Evolutionary conservation across 345 rosid species (phyloP).

Genomic region (Brassica cretica): DNA sequence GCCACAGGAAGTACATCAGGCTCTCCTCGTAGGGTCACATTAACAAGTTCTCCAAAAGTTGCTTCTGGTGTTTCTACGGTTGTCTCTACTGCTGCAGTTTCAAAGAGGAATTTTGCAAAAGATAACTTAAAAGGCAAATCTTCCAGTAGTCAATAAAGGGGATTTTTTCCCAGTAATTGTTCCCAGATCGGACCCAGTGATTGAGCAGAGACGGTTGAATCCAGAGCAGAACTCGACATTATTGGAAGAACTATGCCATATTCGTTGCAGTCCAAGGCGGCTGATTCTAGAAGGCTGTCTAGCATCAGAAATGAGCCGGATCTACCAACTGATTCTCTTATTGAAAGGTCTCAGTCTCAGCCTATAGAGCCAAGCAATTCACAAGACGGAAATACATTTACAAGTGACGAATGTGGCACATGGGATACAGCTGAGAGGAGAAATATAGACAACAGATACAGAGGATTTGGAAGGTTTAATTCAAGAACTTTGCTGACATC

Average conservation of each 20-base stretch:
- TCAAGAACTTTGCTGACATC: conserved; percentile 50
- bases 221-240: conserved; percentile 73
- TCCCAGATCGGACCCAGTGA: conserved; percentile 64
- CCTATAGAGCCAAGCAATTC: conserved; percentile 41
- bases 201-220: conserved; percentile 64
- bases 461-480: conserved; percentile 47
- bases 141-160: conserved; percentile 52
- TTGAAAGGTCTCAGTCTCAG: conserved; percentile 51
- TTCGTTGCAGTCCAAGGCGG: conserved; percentile 79
- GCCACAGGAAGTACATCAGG: conserved; percentile 74
- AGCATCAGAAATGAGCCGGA: conserved; percentile 63
- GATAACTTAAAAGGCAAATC: conserved; percentile 48
- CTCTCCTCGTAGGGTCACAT: conserved; percentile 73
- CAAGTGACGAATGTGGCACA: conserved; percentile 47
- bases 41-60: conserved; percentile 48
- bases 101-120: conserved; percentile 46
- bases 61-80: conserved; percentile 31
- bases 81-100: conserved; percentile 48
- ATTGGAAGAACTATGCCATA: conserved; percentile 96
- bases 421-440: conserved; percentile 59
- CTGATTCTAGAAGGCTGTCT: conserved; percentile 59
- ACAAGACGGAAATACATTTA: conserved; percentile 47
- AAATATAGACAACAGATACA: conserved; percentile 53
- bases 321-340: conserved; percentile 46
- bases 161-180: conserved; percentile 73